Evolutionary conservation across 768 basidiomycete species (phyloP), one percentile per base, ranked within the genome.

Genomic region (Macrolepiota dolichaula): DNA sequence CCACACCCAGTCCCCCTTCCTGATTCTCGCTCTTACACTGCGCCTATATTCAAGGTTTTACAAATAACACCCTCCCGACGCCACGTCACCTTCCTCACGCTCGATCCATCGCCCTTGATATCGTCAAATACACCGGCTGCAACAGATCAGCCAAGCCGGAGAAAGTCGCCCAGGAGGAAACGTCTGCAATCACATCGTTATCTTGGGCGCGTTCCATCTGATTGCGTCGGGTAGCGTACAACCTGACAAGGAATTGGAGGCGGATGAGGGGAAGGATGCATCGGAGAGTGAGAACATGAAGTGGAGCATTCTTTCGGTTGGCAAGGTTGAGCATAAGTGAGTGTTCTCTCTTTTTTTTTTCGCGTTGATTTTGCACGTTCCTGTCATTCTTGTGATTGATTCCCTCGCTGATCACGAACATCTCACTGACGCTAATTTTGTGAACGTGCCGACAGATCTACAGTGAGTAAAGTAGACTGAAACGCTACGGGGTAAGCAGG

Each of bases 121-220:
- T 22, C 37, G 37, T 61, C 60, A 29, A 36, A n/a, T 37, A 56
- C 63, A 4, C n/a, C 63, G 13, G 47, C 42, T 13, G 55, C 55
- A 37, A 0, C 36, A 44, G 55, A 4, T 29, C 15, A 27, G 19
- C 59, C 7, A 11, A 51, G 9, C 15, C 52, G 5, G 29, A 55
- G 17, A 56, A 29, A 40, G 15, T 62, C 36, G 59, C 62, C 4
- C 74, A 79, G 10, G n/a, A n/a, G n/a, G 72, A 79, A 13, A 76
- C 82, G 2, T 85, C 78, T 42, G 84, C 96, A 1, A 83, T 96
- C 53, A 91, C 90, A 0, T 87, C 89, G 32, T 84, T 98, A 37
- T 80, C 94, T 13, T 99, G 96, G 96, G 94, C 96, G 0, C 92
- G 96, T 0, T 89, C 89, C 96, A 98, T 68, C 88, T 98, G 40